Percentiles rank a stretch among this genome's conserved stretches.
Evolutionary conservation across 495 filamentous ascomycete species (phyloP).

Genomic region (Podospora conica): DNA sequence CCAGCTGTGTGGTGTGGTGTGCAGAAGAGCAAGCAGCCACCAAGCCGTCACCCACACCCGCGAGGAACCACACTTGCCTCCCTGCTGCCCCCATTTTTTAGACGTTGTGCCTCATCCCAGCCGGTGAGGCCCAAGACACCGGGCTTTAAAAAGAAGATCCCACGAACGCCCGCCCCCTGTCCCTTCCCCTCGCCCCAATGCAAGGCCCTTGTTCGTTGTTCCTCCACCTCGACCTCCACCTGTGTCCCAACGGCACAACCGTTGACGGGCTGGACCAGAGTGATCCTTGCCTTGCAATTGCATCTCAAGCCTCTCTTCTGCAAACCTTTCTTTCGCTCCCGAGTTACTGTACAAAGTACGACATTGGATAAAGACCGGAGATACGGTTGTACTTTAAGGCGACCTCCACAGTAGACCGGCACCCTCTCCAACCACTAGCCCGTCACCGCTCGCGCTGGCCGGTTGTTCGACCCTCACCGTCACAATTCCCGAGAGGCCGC

Average conservation of each 20-base stretch:
- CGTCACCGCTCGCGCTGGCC: slow-evolving; percentile 1
- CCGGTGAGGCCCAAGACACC: slow-evolving; percentile 20
- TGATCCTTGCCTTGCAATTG: slow-evolving; percentile 17
- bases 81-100: slow-evolving; percentile 22
- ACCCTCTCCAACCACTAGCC: not conserved
- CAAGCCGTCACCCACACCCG: slow-evolving; percentile 18
- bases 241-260: slow-evolving; percentile 18
- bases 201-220: slow-evolving; percentile 18
- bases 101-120: slow-evolving; percentile 27
- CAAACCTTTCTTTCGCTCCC: slow-evolving; percentile 8
- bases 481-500: not conserved
- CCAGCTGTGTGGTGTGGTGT: slow-evolving; percentile 16
- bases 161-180: slow-evolving; percentile 13
- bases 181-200: slow-evolving; percentile 2
- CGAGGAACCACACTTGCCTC: slow-evolving; percentile 19
- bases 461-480: slow-evolving; percentile 8
- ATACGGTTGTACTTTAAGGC: not conserved
- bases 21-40: slow-evolving; percentile 26
- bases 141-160: slow-evolving; percentile 15
- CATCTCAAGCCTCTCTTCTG: slow-evolving; percentile 10
- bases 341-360: too few relatives aligned
- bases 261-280: slow-evolving; percentile 16
- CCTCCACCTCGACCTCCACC: slow-evolving; percentile 5
- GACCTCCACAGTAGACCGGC: not conserved
- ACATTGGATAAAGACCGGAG: not conserved